phyloP scores from a whole-genome alignment of 768 basidiomycete species.

The Amanita molliuscula region DNA sequence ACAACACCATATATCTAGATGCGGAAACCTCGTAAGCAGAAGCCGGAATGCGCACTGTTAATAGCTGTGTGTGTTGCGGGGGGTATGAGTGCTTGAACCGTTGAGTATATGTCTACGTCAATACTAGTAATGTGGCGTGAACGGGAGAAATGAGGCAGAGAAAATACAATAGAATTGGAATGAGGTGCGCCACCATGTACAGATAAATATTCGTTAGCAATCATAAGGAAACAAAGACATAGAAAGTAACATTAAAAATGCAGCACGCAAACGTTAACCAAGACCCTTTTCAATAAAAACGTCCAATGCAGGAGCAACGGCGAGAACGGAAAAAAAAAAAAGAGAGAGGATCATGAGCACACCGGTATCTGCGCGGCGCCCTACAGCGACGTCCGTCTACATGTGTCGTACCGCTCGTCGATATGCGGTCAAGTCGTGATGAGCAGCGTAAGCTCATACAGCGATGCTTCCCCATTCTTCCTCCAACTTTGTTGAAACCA shows the following conservation, averaged over 20 bases:
- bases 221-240: not conserved
- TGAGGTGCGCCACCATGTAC: not conserved
- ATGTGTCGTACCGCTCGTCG: not conserved
- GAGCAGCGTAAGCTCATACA: not conserved
- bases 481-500: not conserved
- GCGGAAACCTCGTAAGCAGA: too few species aligned
- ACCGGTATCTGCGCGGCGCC: not conserved
- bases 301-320: not conserved
- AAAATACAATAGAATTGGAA: too few species aligned
- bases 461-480: conserved; percentile 4
- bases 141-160: too few species aligned
- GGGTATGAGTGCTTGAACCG: too few species aligned
- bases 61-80: too few species aligned
- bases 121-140: too few species aligned
- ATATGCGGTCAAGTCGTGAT: not conserved
- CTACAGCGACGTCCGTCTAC: not conserved
- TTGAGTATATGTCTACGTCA: too few species aligned
- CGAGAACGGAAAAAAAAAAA: not conserved
- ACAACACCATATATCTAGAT: too few species aligned
- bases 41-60: too few species aligned
- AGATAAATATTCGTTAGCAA: not conserved
- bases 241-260: not conserved
- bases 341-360: not conserved
- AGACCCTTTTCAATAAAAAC: not conserved
- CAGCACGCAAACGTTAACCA: not conserved